Evolutionary conservation across 345 rosid genomes (phyloP), one percentile per base, ranked within the genome.

Genomic region (Gossypioides kirkii): DNA sequence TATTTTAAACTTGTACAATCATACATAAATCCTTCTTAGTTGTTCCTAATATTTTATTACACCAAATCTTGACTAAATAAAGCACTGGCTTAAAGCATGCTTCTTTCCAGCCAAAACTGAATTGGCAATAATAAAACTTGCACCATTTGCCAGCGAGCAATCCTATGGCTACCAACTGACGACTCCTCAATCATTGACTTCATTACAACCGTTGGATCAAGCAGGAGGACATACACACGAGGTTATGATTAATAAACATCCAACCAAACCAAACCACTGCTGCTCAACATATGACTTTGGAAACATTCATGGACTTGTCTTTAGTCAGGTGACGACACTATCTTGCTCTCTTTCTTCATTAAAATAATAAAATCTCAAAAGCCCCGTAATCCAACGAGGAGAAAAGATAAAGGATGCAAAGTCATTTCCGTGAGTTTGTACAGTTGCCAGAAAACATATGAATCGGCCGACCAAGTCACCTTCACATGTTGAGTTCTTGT

Each of bases 401-500:
- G 18, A 63, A 63, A 41, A 0, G 49, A 41, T 28, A 28, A 28
- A 28, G 4, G 6, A 32, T 32, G 1, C 43, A 60, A 61, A 61
- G 17, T 61, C 23, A 17, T 61, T 17, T 46, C 5, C 25, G 26
- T 47, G 71, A 67, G 42, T 47, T 47, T 47, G 36, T 8, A 14
- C 22, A 16, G 7, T 46, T 3, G 71, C 54, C 41, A 67, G 17
- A 66, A 16, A 67, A 10, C 7, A 26, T 9, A 11, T 4, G 22
- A 67, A 16, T 46, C 9, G 58, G 71, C 58, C 71, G 71, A 67
- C 71, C 71, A 67, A 45, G 38, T 45, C 18, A 1, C 52, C 5
- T 23, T 45, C 38, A 43, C 10, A 43, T 20, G 12, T 45, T 20
- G 20, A 26, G 38, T 6, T 66, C 5, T 66, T 66, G 54, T 66